Percentiles rank a stretch among this genome's conserved stretches.
phyloP scores from a whole-genome alignment of 176 grass and related monocot species.

The Oryza australiensis region DNA sequence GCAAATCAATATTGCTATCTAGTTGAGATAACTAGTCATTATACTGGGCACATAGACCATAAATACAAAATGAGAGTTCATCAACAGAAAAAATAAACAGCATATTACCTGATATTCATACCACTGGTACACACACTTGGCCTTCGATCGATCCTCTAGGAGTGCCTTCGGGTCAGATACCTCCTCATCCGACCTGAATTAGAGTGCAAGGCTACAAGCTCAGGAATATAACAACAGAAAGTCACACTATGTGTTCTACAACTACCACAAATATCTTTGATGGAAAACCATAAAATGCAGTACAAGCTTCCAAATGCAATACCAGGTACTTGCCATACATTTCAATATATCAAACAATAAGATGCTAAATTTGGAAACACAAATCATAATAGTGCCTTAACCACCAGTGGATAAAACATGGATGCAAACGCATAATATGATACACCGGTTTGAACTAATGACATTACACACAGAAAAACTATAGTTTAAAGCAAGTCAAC shows the following conservation, averaged over 20 bases:
- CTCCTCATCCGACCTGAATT: slow-evolving; percentile 83
- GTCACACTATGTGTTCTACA: background rate
- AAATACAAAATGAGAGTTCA: background rate
- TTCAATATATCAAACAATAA: slow-evolving; percentile 4
- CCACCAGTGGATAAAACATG: background rate
- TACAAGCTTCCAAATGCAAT: background rate
- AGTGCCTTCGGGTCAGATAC: slow-evolving; percentile 68
- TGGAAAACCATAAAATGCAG: background rate
- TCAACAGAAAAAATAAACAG: slow-evolving; percentile 7
- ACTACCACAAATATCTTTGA: background rate
- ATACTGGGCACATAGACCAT: background rate
- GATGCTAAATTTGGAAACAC: slow-evolving; percentile 5
- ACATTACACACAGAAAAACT: background rate
- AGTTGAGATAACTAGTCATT: background rate
- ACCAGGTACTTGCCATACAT: slow-evolving; percentile 8
- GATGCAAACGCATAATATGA: background rate
- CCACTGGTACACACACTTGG: slow-evolving; percentile 74
- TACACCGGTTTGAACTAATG: background rate
- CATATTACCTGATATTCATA: slow-evolving; percentile 69
- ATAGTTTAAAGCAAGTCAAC: background rate
- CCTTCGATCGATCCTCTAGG: slow-evolving; percentile 65
- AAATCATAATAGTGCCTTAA: background rate
- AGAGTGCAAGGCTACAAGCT: background rate
- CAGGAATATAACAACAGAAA: slow-evolving; percentile 14
- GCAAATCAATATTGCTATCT: background rate